A percentile compares a stretch with the other conserved stretches of the same genome.
These are phyloP conservation scores for Chrysosporium queenslandicum DNA, from an alignment of 2,329 filamentous ascomycete genomes.

Conservation along the genomic window DNA sequence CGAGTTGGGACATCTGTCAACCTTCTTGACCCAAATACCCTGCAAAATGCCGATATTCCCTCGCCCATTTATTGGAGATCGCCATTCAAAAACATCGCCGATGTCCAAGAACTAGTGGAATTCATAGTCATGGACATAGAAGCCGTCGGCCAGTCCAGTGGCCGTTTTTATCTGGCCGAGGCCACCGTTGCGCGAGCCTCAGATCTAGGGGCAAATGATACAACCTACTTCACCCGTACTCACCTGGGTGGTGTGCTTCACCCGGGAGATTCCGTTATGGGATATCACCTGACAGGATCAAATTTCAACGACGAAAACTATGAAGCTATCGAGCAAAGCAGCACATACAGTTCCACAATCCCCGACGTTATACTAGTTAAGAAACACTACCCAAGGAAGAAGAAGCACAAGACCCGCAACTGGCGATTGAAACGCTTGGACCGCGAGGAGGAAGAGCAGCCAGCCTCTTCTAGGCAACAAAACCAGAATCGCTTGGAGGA, in stretches of 20 bases:
- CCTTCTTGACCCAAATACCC: constrained; percentile 77
- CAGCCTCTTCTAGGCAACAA: constrained; percentile 29
- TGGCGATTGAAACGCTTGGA: constrained; percentile 94
- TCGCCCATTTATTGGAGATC: constrained; percentile 79
- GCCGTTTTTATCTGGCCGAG: constrained; percentile 76
- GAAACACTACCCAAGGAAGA: constrained; percentile 84
- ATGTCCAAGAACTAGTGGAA: constrained; percentile 75
- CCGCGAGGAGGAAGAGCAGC: constrained; percentile 63
- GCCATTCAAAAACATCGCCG: constrained; percentile 74
- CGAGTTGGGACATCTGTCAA: constrained; percentile 83
- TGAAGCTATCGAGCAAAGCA: constrained; percentile 69
- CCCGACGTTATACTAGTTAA: constrained; percentile 93
- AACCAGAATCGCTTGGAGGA: constrained; percentile 84
- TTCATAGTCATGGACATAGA: constrained; percentile 96
- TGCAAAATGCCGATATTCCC: constrained; percentile 80
- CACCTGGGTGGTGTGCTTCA: constrained; percentile 80
- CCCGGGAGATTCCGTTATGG: constrained; percentile 83
- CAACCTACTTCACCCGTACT: constrained; percentile 79
- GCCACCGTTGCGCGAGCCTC: constrained; percentile 77
- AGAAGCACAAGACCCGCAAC: constrained; percentile 72
- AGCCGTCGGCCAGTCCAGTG: constrained; percentile 60
- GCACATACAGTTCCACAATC: constrained; percentile 64
- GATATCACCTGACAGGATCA: constrained; percentile 79
- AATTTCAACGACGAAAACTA: constrained; percentile 88
- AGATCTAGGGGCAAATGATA: constrained; percentile 77